Evolutionary conservation across 768 basidiomycete genomes (phyloP).

Genomic region (Clavulina sp.): DNA sequence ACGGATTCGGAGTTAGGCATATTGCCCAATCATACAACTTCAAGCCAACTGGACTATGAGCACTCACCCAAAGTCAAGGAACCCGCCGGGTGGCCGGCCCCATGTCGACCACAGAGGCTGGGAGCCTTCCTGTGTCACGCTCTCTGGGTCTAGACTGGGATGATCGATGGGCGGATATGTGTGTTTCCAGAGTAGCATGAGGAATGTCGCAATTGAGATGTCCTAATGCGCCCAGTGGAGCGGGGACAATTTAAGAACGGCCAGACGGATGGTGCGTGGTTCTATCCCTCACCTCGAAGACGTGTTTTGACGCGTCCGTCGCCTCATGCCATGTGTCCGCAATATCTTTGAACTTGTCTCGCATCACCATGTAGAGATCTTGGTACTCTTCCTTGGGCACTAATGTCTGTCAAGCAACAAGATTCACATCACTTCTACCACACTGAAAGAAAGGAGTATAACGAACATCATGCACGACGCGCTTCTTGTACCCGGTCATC

Average conservation of each 20-base stretch:
- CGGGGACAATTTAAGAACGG: not conserved
- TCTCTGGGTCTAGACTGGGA: conserved; percentile 1
- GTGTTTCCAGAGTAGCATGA: conserved; percentile 81
- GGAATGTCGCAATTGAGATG: conserved; percentile 83
- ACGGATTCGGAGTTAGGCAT: not conserved
- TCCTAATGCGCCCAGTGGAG: conserved; percentile 34
- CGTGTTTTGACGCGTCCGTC: conserved; percentile 79
- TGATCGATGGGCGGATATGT: conserved; percentile 27
- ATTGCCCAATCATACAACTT: not conserved
- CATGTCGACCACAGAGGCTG: conserved; percentile 44
- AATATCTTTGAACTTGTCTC: conserved; percentile 66
- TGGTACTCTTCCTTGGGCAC: conserved; percentile 67
- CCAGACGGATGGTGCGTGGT: not conserved
- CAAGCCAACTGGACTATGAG: conserved; percentile 7
- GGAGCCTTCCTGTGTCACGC: conserved; percentile 12
- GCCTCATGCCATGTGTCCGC: conserved; percentile 60
- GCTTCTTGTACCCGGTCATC: conserved; percentile 67
- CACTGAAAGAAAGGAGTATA: not conserved
- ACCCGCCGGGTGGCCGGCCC: conserved; percentile 70
- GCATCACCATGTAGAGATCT: conserved; percentile 75
- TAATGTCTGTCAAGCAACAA: conserved; percentile 24
- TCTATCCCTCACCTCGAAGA: conserved; percentile 68
- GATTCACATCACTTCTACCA: not conserved
- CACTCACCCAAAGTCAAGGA: conserved; percentile 69
- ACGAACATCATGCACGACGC: conserved; percentile 57